Percentiles rank a stretch among this genome's conserved stretches.
Conservation (phyloP, 2,329 filamentous ascomycete species). For the Cladosporium halotolerans region DNA sequence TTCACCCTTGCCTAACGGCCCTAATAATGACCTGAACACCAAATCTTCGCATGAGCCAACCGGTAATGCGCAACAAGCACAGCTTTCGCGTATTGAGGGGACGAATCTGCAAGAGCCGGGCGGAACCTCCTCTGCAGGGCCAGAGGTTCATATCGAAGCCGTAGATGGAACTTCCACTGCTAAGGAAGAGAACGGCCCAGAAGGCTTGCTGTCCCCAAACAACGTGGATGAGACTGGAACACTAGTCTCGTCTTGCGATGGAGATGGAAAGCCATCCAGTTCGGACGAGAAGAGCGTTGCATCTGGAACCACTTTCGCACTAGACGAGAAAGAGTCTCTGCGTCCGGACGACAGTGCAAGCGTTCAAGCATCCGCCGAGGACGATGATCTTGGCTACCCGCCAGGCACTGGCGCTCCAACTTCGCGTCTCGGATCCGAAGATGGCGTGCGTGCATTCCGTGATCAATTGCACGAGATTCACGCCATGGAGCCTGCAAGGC, state of each 20-base stretch:
- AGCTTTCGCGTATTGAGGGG: background rate
- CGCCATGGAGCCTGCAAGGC: conserved; percentile 40
- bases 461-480: conserved; percentile 52
- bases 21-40: background rate
- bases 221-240: conserved; percentile 4
- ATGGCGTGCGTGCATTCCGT: conserved; percentile 54
- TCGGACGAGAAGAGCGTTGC: conserved; percentile 91
- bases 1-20: conserved; percentile 11
- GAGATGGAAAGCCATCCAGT: conserved; percentile 65
- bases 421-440: conserved; percentile 77
- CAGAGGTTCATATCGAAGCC: conserved; percentile 36
- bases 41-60: background rate
- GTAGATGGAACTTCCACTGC: conserved; percentile 16
- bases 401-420: conserved; percentile 62
- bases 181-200: background rate
- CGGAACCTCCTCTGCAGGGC: background rate
- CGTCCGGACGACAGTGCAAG: conserved; percentile 94
- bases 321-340: conserved; percentile 93
- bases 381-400: conserved; percentile 64
- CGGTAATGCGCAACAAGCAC: background rate
- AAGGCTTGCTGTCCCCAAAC: background rate
- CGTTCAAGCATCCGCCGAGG: conserved; percentile 73
- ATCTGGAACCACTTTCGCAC: conserved; percentile 88
- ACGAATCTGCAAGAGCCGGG: conserved; percentile 1
- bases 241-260: conserved; percentile 6